Percentiles rank a stretch among this genome's conserved stretches.
Conservation (phyloP, 306 rosid genomes). For the Hippophae tibetana region DNA sequence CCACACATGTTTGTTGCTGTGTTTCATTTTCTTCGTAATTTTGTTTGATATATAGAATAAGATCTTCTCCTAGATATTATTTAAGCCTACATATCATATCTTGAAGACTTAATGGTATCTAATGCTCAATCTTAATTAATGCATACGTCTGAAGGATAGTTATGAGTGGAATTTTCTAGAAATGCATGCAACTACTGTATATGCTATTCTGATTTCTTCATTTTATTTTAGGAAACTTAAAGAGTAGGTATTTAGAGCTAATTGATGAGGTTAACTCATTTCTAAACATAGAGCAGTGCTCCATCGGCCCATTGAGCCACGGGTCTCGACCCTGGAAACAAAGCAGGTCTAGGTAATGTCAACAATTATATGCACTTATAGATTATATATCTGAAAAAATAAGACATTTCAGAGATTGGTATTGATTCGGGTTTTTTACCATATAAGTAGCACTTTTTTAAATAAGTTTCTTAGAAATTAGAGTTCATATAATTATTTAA, state of each 20-base stretch:
- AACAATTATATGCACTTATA: slow-evolving; percentile 27
- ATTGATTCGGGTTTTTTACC: too few species aligned
- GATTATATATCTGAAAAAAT: not conserved
- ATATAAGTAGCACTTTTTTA: too few species aligned
- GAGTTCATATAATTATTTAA: too few species aligned
- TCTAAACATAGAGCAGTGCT: slow-evolving; percentile 74
- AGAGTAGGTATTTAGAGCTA: slow-evolving; percentile 18
- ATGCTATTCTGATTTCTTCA: slow-evolving; percentile 10
- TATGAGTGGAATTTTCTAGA: slow-evolving; percentile 22
- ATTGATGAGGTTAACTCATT: slow-evolving; percentile 31
- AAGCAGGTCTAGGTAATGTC: slow-evolving; percentile 37
- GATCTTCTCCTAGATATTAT: slow-evolving; percentile 52
- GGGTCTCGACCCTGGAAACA: slow-evolving; percentile 41
- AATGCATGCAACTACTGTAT: slow-evolving; percentile 30
- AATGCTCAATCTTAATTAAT: slow-evolving; percentile 25
- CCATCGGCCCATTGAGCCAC: slow-evolving; percentile 89
- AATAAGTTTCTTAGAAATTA: too few species aligned
- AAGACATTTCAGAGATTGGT: too few species aligned
- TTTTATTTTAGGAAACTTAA: slow-evolving; percentile 9
- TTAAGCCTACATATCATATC: slow-evolving; percentile 2
- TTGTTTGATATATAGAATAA: slow-evolving; percentile 23
- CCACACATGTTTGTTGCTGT: slow-evolving; percentile 25
- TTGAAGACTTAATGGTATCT: not conserved
- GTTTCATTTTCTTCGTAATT: slow-evolving; percentile 13
- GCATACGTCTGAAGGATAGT: slow-evolving; percentile 37